Conservation (phyloP, 225 moss, liverwort and hornwort species). For the Sphagnum contortum region DNA sequence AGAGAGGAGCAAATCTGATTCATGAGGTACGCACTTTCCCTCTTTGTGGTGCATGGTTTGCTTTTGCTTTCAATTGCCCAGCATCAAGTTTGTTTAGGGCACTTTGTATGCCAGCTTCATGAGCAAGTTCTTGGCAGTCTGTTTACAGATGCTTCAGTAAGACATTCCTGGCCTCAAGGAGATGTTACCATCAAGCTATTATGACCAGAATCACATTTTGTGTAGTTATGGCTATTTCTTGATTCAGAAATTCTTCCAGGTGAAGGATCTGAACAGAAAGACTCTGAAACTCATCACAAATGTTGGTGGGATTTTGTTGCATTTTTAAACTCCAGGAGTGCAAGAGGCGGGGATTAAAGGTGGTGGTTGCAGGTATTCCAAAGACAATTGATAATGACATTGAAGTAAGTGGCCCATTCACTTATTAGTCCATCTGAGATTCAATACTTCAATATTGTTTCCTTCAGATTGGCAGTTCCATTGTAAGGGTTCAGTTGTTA, state of each 20-base stretch:
- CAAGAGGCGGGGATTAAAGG: constrained; percentile 44
- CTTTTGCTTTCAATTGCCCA: background rate
- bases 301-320: background rate
- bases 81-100: background rate
- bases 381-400: constrained; percentile 90
- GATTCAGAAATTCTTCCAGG: background rate
- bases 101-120: too few species aligned
- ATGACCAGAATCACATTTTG: background rate
- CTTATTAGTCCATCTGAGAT: background rate
- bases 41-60: background rate
- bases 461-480: too few species aligned
- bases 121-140: too few species aligned
- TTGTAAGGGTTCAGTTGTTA: too few species aligned
- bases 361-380: constrained; percentile 58
- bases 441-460: background rate
- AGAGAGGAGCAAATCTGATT: constrained; percentile 46
- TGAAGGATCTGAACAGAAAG: background rate
- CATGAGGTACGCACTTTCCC: constrained; percentile 26
- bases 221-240: background rate
- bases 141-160: too few species aligned
- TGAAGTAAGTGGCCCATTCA: constrained; percentile 31
- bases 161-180: too few species aligned
- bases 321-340: constrained; percentile 34
- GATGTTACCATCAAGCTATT: too few species aligned
- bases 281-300: background rate